These are phyloP conservation scores for Thraustochytrium sp. DNA, from an alignment of 352 stramenopile species.

Conservation along the genomic window DNA sequence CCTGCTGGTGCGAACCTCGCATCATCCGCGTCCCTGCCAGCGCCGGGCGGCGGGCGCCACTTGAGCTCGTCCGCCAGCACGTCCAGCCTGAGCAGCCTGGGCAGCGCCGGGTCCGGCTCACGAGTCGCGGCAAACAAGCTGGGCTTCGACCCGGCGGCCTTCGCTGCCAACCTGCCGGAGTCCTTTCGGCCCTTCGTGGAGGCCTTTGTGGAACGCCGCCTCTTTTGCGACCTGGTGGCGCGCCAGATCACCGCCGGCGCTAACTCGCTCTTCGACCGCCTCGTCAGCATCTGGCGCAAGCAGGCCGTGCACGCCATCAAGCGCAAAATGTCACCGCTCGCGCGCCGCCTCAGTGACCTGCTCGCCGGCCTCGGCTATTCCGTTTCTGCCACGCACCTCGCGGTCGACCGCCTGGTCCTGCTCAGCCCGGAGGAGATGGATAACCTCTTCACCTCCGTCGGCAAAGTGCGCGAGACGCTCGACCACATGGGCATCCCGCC, in stretches of 20 bases:
- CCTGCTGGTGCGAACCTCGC: too few species aligned
- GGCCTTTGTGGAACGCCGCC: neutral
- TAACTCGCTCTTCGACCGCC: neutral
- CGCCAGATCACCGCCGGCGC: neutral
- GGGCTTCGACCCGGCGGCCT: neutral
- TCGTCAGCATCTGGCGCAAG: constrained; percentile 15
- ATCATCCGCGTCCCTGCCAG: too few species aligned
- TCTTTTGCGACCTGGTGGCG: neutral
- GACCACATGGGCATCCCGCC: constrained; percentile 2
- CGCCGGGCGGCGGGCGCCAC: too few species aligned
- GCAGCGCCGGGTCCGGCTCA: neutral
- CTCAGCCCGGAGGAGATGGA: constrained; percentile 35
- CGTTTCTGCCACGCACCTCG: neutral
- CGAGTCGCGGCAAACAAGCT: neutral
- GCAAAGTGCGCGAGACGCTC: neutral
- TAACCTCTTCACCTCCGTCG: neutral
- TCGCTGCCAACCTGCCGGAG: constrained; percentile 7
- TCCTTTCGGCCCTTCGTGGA: neutral
- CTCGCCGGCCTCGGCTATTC: constrained; percentile 11
- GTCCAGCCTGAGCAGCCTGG: neutral
- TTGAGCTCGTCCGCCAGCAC: neutral
- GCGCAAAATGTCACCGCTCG: constrained; percentile 28
- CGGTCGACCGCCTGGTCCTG: neutral
- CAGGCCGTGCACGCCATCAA: neutral
- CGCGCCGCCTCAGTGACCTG: neutral